A percentile compares a stretch with the other conserved stretches of the same genome.
Conservation (phyloP, 805 yeast species). For the Ogataea trehaloabstinens region DNA sequence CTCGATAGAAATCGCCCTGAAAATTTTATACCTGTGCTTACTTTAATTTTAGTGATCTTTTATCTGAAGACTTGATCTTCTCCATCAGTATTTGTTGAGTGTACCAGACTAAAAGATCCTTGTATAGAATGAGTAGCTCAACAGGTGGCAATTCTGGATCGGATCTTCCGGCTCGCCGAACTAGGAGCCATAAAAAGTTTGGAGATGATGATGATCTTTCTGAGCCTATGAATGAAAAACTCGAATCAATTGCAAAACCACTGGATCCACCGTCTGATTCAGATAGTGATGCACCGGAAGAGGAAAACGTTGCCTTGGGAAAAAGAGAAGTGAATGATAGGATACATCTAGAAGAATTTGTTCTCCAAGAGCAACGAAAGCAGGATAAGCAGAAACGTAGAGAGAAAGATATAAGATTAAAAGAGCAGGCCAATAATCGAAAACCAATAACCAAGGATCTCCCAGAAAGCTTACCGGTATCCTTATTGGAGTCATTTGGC, state of each 20-base stretch:
- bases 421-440: slow-evolving; percentile 29
- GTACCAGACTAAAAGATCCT: too few species aligned
- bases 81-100: too few species aligned
- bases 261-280: slow-evolving; percentile 16
- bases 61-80: too few species aligned
- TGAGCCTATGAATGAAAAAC: background rate
- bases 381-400: slow-evolving; percentile 28
- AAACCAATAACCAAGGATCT: slow-evolving; percentile 15
- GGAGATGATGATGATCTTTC: slow-evolving; percentile 9
- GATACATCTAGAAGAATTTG: slow-evolving; percentile 25
- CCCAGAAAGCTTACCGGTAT: slow-evolving; percentile 39
- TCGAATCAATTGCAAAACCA: slow-evolving; percentile 10
- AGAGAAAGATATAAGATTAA: slow-evolving; percentile 34
- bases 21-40: slow-evolving; percentile 9
- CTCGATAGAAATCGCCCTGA: slow-evolving; percentile 1
- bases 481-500: slow-evolving; percentile 34
- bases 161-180: slow-evolving; percentile 12
- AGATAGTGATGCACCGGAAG: slow-evolving; percentile 47
- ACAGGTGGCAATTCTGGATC: too few species aligned
- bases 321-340: slow-evolving; percentile 8
- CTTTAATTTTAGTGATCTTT: too few species aligned
- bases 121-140: too few species aligned
- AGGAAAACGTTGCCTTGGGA: slow-evolving; percentile 31
- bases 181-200: slow-evolving; percentile 20
- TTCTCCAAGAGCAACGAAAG: slow-evolving; percentile 23